These are phyloP conservation scores for Uromyces viciae-fabae DNA, from an alignment of 1,284 basidiomycete species.

Conservation along the genomic window DNA sequence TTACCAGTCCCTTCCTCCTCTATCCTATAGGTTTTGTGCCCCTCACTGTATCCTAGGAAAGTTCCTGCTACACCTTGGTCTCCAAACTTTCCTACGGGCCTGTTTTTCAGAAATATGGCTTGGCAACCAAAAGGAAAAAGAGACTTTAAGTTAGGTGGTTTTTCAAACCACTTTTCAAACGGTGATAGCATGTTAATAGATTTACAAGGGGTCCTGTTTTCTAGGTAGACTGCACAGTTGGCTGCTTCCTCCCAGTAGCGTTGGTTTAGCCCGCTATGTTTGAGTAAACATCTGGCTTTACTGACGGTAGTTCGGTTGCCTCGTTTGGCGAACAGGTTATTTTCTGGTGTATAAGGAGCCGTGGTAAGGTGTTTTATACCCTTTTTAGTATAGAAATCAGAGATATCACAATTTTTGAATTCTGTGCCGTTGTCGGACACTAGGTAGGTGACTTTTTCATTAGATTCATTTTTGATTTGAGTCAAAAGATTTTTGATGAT, in stretches of 20 bases:
- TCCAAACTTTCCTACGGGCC: background rate
- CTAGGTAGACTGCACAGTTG: too few relatives aligned
- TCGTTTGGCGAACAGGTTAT: background rate
- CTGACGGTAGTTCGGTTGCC: slow-evolving; percentile 47
- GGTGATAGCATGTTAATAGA: background rate
- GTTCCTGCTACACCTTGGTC: background rate
- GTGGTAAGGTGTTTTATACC: background rate
- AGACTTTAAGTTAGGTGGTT: background rate
- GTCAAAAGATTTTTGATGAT: background rate
- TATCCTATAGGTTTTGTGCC: background rate
- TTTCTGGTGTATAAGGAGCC: background rate
- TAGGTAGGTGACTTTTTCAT: background rate
- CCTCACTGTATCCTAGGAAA: background rate
- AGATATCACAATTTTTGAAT: slow-evolving; percentile 8
- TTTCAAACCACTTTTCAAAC: background rate
- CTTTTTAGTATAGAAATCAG: background rate
- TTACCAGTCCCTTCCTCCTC: background rate
- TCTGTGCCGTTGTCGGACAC: slow-evolving; percentile 8
- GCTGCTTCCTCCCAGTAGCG: too few relatives aligned
- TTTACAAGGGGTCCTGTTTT: slow-evolving; percentile 47
- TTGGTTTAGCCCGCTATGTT: slow-evolving; percentile 50
- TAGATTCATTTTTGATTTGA: background rate
- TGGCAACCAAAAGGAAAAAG: background rate
- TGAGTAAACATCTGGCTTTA: slow-evolving; percentile 51
- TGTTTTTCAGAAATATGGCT: background rate